Base-by-base conservation (phyloP, 257 asterid species). In the Jaltomata sinuosa region DNA sequence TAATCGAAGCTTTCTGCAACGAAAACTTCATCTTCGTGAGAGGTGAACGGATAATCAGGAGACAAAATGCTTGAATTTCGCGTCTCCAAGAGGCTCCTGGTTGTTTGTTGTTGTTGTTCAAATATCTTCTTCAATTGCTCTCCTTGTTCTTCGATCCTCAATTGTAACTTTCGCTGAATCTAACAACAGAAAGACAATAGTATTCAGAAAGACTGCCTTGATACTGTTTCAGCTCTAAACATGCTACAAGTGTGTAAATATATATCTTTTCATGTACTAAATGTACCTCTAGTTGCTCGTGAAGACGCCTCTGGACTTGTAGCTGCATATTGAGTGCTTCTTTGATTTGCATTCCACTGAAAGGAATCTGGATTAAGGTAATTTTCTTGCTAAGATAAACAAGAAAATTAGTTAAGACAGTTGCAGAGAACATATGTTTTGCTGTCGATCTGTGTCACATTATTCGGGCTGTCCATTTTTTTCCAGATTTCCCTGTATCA, bases 221-320 rank as follows among this genome's bases (percentile, higher is more conserved):
- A 18, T 34, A 67, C n/a, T 67, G 76, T 32, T 32, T 32, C 72
- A 68, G 50, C 22, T 68, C 8, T 19, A 69, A 21, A 18, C 32
- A 36, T 10, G 52, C 11, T 69, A 21, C 5, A 69, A 38, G 79
- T 71, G 79, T 38, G 21, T 1, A 11, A 5, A 38, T 21, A 19
- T 4, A 36, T 11, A 11, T 38, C 29, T 11, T 34, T 68, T 21
- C 1, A 2, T 71, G 76, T 65, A 8, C 47, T 68, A 19, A 40
- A 71, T 71, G 29, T 89, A 94, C 99, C 94, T 93, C 99, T 84
- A 95, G 88, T 87, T 95, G 99, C 88, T 95, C 98, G 19, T 95
- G 98, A 49, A 95, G 98, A 45, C 90, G 92, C 88, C 88, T 89
- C 77, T 95, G 95, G 78, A 94, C 94, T 40, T 95, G 94, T 42